phyloP scores from a whole-genome alignment of 1,284 basidiomycete species.

The Malassezia globosa region DNA sequence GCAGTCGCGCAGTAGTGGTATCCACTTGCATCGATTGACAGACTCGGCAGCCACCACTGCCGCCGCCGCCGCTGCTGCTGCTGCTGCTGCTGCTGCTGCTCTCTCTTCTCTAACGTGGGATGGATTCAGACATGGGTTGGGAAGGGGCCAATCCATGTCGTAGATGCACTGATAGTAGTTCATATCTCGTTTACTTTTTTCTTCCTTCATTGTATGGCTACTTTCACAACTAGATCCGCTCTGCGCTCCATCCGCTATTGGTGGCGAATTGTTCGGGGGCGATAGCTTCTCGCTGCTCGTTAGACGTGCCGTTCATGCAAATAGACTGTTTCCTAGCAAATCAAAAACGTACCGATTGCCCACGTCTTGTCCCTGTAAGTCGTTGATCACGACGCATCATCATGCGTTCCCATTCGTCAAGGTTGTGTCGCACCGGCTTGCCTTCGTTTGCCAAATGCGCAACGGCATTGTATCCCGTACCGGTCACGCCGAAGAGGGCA shows the following conservation, averaged over 20 bases:
- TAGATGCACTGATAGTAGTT: too few relatives aligned
- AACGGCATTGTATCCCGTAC: slow-evolving; percentile 42
- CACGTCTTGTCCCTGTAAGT: slow-evolving; percentile 39
- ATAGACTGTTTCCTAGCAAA: too few relatives aligned
- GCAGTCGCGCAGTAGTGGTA: too few relatives aligned
- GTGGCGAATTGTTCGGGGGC: slow-evolving; percentile 43
- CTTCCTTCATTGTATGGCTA: too few relatives aligned
- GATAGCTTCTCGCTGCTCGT: slow-evolving; percentile 20
- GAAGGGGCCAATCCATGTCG: neutral
- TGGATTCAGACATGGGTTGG: too few relatives aligned
- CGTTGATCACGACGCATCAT: slow-evolving; percentile 46
- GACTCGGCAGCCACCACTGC: too few relatives aligned
- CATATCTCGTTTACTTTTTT: slow-evolving; percentile 1
- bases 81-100: too few relatives aligned
- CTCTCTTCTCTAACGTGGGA: too few relatives aligned
- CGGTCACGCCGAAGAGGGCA: slow-evolving; percentile 45
- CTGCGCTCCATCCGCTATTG: slow-evolving; percentile 40
- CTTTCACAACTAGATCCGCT: slow-evolving; percentile 18
- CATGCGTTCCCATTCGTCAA: slow-evolving; percentile 46
- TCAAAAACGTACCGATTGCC: slow-evolving; percentile 38
- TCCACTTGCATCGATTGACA: too few relatives aligned
- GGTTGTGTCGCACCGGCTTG: slow-evolving; percentile 41
- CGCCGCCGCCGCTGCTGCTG: too few relatives aligned
- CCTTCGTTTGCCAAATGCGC: slow-evolving; percentile 40
- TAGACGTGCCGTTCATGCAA: too few relatives aligned